A percentile compares a stretch with the other conserved stretches of the same genome.
Conservation (phyloP, 2,329 filamentous ascomycete genomes). For the Dactylellina parvicollis region DNA sequence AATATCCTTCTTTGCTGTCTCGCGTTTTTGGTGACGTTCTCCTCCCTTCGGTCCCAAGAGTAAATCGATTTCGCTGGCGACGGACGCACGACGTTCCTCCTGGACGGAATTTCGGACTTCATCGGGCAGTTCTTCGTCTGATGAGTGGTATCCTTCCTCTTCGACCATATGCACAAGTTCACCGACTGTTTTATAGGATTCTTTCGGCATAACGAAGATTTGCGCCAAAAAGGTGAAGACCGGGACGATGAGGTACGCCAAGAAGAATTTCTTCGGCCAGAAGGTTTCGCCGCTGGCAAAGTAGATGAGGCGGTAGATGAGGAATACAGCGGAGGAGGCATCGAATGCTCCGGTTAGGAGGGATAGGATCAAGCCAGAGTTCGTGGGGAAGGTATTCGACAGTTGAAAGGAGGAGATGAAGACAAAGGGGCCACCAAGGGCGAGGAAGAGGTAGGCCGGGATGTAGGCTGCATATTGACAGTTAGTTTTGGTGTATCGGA, state of each 20-base stretch:
- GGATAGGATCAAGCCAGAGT: constrained; percentile 81
- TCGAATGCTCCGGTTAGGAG: constrained; percentile 84
- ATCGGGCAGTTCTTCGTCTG: constrained; percentile 56
- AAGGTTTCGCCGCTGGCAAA: constrained; percentile 69
- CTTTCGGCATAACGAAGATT: constrained; percentile 75
- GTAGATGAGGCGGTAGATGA: constrained; percentile 77
- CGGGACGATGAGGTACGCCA: constrained; percentile 76
- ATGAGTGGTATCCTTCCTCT: constrained; percentile 60
- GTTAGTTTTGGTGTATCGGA: constrained; percentile 16
- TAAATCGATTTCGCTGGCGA: constrained; percentile 76
- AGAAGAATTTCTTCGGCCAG: constrained; percentile 75
- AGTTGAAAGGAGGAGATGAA: constrained; percentile 87
- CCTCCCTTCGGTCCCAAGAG: constrained; percentile 75
- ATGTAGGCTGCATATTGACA: constrained; percentile 64
- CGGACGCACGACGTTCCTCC: constrained; percentile 68
- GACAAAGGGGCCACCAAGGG: constrained; percentile 80
- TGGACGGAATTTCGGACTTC: constrained; percentile 60
- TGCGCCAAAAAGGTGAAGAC: constrained; percentile 73
- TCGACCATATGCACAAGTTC: constrained; percentile 81
- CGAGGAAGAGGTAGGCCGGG: constrained; percentile 77
- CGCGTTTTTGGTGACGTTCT: constrained; percentile 71
- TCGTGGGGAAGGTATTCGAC: constrained; percentile 81
- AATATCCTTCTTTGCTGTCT: constrained; percentile 75
- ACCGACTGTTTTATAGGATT: constrained; percentile 84
- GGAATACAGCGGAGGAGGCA: constrained; percentile 79